These are phyloP conservation scores for Nigrospora oryzae DNA, from an alignment of 2,329 filamentous ascomycete genomes.

Conservation along the genomic window DNA sequence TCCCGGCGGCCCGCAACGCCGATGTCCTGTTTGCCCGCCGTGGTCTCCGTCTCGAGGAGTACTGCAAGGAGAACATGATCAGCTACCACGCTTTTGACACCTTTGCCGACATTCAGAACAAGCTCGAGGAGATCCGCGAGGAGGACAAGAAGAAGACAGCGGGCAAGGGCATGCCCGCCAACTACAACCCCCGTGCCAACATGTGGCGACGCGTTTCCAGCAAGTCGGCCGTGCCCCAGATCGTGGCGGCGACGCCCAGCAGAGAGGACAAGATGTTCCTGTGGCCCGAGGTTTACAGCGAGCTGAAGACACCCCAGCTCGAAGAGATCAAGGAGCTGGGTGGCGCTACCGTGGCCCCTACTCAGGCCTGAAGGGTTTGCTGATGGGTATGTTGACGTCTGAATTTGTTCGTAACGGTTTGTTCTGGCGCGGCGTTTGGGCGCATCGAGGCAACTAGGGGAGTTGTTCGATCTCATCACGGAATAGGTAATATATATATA, in stretches of 20 bases:
- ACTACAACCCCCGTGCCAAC: conserved; percentile 61
- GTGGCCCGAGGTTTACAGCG: conserved; percentile 51
- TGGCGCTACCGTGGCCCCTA: background rate
- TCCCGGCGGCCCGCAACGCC: conserved; percentile 56
- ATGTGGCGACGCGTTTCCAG: conserved; percentile 57
- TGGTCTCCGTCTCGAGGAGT: conserved; percentile 57
- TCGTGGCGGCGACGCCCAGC: conserved; percentile 27
- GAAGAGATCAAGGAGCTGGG: conserved; percentile 9
- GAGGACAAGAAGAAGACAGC: conserved; percentile 54
- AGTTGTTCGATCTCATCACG: background rate
- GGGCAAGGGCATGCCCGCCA: conserved; percentile 47
- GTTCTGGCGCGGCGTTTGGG: conserved; percentile 1
- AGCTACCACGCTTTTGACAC: conserved; percentile 55
- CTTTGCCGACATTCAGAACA: conserved; percentile 56
- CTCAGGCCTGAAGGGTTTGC: conserved; percentile 1
- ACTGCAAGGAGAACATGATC: conserved; percentile 55
- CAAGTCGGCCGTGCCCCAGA: conserved; percentile 38
- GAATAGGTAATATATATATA: too few relatives aligned
- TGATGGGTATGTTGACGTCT: conserved; percentile 3
- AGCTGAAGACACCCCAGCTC: conserved; percentile 25
- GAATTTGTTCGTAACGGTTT: background rate
- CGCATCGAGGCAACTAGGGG: too few relatives aligned
- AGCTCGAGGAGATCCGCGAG: conserved; percentile 47
- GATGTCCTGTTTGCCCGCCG: conserved; percentile 60
- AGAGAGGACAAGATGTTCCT: conserved; percentile 54